Percentiles rank a stretch among this genome's conserved stretches.
phyloP scores from a whole-genome alignment of 2,329 filamentous ascomycete species.

The Beauveria sp. region DNA sequence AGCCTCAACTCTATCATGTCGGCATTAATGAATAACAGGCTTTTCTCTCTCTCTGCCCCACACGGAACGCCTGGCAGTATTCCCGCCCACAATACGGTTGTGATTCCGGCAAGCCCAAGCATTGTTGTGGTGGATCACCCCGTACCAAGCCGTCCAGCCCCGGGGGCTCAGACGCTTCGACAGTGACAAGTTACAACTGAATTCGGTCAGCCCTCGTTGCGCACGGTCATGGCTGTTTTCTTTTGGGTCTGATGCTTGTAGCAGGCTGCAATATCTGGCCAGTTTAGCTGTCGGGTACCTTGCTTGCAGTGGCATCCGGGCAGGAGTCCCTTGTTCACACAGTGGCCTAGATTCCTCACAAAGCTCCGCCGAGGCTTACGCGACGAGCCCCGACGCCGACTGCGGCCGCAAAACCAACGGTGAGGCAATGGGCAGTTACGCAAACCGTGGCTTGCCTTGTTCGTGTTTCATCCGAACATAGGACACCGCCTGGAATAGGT shows the following conservation, averaged over 20 bases:
- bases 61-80: conserved; percentile 9
- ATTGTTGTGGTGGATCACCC: not conserved
- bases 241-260: conserved; percentile 7
- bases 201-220: conserved; percentile 3
- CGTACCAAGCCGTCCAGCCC: conserved; percentile 5
- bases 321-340: not conserved
- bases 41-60: conserved; percentile 4
- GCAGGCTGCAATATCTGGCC: conserved; percentile 5
- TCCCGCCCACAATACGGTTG: conserved; percentile 8
- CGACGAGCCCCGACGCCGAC: not conserved
- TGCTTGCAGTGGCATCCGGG: conserved; percentile 4
- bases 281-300: conserved; percentile 1
- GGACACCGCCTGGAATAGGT: not conserved
- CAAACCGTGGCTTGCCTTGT: not conserved
- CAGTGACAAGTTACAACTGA: conserved; percentile 1
- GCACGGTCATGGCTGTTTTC: conserved; percentile 3
- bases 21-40: not conserved
- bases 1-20: conserved; percentile 7
- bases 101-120: conserved; percentile 3
- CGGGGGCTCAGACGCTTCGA: conserved; percentile 3
- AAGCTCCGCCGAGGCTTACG: not conserved
- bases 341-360: conserved; percentile 5
- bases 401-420: conserved; percentile 3
- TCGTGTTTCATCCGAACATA: not conserved
- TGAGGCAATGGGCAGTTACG: not conserved